A percentile compares a stretch with the other conserved stretches of the same genome.
phyloP scores from a whole-genome alignment of 805 yeast species.

The Wickerhamiella australiensis region DNA sequence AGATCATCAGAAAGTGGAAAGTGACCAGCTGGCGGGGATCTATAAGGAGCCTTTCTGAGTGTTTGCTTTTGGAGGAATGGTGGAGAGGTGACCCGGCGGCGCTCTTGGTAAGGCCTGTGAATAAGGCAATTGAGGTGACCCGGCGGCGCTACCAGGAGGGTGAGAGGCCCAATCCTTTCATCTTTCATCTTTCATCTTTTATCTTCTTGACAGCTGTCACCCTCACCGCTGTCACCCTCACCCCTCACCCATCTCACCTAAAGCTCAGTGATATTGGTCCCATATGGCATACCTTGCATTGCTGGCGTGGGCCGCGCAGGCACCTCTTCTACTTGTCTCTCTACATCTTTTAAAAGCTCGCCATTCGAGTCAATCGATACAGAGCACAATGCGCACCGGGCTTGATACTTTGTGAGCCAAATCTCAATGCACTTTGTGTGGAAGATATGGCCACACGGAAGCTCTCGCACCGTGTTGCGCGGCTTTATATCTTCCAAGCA shows the following conservation, averaged over 20 bases:
- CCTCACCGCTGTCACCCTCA: too few relatives aligned
- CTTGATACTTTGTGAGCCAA: conserved; percentile 63
- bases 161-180: too few relatives aligned
- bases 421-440: conserved; percentile 71
- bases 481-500: conserved; percentile 57
- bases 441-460: conserved; percentile 74
- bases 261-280: neutral
- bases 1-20: conserved; percentile 47
- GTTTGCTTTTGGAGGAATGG: neutral
- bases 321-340: neutral
- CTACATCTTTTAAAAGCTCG: neutral
- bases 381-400: conserved; percentile 78
- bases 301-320: neutral
- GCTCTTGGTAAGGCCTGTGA: too few relatives aligned
- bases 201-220: too few relatives aligned
- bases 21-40: neutral
- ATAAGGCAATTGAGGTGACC: too few relatives aligned
- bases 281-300: neutral
- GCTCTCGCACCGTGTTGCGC: conserved; percentile 54
- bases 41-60: neutral
- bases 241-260: neutral
- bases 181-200: too few relatives aligned
- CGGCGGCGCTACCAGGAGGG: too few relatives aligned
- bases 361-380: conserved; percentile 38
- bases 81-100: too few relatives aligned